Percentiles rank a stretch among this genome's conserved stretches.
Evolutionary conservation across 2,329 filamentous ascomycete species (phyloP).

Genomic region (Aspergillus felis): DNA sequence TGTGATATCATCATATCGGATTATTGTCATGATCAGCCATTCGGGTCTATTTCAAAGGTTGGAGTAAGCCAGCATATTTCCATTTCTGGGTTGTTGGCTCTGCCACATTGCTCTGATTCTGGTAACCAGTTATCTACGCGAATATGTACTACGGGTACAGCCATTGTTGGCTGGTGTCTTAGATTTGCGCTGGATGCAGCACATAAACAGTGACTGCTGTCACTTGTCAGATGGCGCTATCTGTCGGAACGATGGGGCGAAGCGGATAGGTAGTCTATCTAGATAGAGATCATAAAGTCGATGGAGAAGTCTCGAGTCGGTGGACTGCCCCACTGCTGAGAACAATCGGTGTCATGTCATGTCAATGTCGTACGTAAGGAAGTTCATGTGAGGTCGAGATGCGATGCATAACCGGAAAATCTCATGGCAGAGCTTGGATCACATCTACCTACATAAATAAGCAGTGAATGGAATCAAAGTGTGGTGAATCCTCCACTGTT

Average conservation of each 20-base stretch:
- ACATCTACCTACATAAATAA: not conserved
- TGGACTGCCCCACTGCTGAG: not conserved
- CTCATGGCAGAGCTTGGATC: not conserved
- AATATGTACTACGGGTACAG: not conserved
- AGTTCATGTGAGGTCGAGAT: not conserved
- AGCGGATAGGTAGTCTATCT: not conserved
- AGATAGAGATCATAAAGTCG: too few species aligned
- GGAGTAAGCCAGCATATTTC: not conserved
- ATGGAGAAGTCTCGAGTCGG: not conserved
- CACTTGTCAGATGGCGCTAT: not conserved
- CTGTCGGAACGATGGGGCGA: not conserved
- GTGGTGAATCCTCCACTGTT: not conserved
- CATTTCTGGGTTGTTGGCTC: not conserved
- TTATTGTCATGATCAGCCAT: not conserved
- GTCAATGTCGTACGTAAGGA: not conserved
- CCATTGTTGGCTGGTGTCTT: not conserved
- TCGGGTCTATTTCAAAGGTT: not conserved
- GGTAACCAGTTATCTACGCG: not conserved
- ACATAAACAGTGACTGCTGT: not conserved
- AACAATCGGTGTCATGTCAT: not conserved
- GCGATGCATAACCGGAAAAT: not conserved
- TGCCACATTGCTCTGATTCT: not conserved
- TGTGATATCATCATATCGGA: slow-evolving; percentile 16
- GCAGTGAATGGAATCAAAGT: not conserved
- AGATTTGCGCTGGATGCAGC: not conserved